Percentiles rank a stretch among this genome's conserved stretches.
phyloP scores from a whole-genome alignment of 2,329 filamentous ascomycete species.

The Penicillium occitanis region DNA sequence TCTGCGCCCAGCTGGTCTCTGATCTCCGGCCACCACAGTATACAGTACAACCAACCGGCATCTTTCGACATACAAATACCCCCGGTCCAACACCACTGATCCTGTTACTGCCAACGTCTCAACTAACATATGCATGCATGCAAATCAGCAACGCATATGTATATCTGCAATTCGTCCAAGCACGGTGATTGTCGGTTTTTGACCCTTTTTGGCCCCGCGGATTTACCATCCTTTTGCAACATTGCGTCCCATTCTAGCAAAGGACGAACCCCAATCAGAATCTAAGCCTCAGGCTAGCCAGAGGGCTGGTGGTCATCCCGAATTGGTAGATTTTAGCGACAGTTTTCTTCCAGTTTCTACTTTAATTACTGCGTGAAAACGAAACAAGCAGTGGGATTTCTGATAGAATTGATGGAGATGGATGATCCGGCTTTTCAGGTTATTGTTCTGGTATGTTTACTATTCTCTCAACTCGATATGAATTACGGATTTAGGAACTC shows the following conservation, averaged over 20 bases:
- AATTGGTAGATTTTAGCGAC: background rate
- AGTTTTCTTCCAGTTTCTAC: no score
- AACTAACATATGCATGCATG: background rate
- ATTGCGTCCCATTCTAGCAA: background rate
- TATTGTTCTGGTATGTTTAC: constrained; percentile 66
- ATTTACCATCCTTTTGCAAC: constrained; percentile 1
- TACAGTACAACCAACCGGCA: background rate
- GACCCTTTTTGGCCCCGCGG: background rate
- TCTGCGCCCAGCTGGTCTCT: constrained; percentile 2
- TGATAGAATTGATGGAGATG: constrained; percentile 10
- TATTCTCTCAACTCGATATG: background rate
- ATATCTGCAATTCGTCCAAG: background rate
- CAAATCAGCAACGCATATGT: constrained; percentile 6
- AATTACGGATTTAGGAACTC: constrained; percentile 10
- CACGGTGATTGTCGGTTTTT: background rate
- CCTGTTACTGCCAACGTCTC: constrained; percentile 3
- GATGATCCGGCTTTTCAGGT: constrained; percentile 63
- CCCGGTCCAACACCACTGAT: background rate
- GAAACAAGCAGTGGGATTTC: background rate
- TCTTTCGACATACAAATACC: background rate
- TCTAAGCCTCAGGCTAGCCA: background rate
- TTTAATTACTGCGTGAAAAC: no score
- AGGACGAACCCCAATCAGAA: constrained; percentile 1
- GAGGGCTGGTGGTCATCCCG: background rate
- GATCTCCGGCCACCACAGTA: background rate